Percentiles rank a stretch among this genome's conserved stretches.
Evolutionary conservation across 2,329 filamentous ascomycete species (phyloP).

Genomic region (Zasmidium angulare): DNA sequence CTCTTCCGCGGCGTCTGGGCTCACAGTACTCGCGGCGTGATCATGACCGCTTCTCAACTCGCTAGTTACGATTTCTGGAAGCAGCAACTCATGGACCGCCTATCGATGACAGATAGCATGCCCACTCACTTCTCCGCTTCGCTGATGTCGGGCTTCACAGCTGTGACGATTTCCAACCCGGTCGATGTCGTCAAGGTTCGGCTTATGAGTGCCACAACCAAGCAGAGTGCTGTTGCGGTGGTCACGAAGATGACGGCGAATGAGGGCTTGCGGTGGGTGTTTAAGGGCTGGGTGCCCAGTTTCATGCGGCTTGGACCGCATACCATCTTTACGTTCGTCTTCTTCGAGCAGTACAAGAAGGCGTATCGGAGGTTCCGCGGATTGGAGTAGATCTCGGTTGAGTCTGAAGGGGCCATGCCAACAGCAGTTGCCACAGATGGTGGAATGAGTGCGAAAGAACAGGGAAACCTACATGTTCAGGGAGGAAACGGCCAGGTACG

Average conservation of each 20-base stretch:
- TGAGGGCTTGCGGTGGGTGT: slow-evolving; percentile 82
- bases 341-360: slow-evolving; percentile 83
- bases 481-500: no score
- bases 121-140: slow-evolving; percentile 76
- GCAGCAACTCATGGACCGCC: slow-evolving; percentile 64
- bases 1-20: slow-evolving; percentile 85
- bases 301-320: slow-evolving; percentile 69
- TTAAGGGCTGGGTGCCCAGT: slow-evolving; percentile 85
- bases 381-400: slow-evolving; percentile 14
- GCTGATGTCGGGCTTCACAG: slow-evolving; percentile 76
- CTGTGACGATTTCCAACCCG: slow-evolving; percentile 80
- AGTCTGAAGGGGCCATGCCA: background rate
- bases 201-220: slow-evolving; percentile 69
- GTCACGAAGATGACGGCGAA: slow-evolving; percentile 66
- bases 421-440: no score
- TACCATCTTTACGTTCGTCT: slow-evolving; percentile 83
- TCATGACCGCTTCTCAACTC: slow-evolving; percentile 84
- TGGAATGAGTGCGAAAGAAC: no score
- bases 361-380: slow-evolving; percentile 56
- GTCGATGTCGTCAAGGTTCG: slow-evolving; percentile 88
- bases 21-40: slow-evolving; percentile 74
- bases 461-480: no score
- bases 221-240: slow-evolving; percentile 56
- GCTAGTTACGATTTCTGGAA: slow-evolving; percentile 86
- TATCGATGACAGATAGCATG: slow-evolving; percentile 66